Evolutionary conservation across 2,329 filamentous ascomycete species (phyloP).

Genomic region (Ceratocystis variospora): DNA sequence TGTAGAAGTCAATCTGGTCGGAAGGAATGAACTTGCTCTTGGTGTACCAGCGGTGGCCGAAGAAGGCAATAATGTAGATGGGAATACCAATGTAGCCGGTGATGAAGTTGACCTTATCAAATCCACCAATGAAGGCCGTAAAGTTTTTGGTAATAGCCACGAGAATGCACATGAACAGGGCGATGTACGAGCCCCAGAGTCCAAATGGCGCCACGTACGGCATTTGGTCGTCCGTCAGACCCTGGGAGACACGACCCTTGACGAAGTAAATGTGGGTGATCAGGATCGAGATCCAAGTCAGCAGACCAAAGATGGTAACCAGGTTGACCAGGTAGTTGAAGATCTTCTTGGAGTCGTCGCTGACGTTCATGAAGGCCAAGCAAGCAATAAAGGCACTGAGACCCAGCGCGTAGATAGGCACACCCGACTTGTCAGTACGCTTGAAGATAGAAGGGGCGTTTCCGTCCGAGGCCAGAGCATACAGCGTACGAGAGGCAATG

Average conservation of each 20-base stretch:
- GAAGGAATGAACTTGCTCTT: constrained; percentile 42
- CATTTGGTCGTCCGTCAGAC: constrained; percentile 39
- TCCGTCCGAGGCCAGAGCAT: constrained; percentile 57
- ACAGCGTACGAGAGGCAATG: constrained; percentile 58
- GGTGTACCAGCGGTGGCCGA: constrained; percentile 49
- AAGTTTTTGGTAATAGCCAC: constrained; percentile 77
- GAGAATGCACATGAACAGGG: constrained; percentile 55
- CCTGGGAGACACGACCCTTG: constrained; percentile 46
- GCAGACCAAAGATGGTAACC: constrained; percentile 50
- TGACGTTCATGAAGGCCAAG: constrained; percentile 55
- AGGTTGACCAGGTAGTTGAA: constrained; percentile 56
- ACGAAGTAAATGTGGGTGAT: constrained; percentile 55
- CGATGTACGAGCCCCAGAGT: constrained; percentile 51
- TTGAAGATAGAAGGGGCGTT: constrained; percentile 60
- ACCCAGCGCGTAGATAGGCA: constrained; percentile 52
- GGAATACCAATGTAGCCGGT: constrained; percentile 67
- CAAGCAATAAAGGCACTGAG: constrained; percentile 48
- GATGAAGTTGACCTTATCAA: constrained; percentile 52
- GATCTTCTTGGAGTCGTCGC: constrained; percentile 40
- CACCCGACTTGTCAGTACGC: constrained; percentile 55
- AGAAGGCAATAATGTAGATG: constrained; percentile 54
- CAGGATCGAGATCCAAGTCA: constrained; percentile 55
- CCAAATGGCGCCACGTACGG: constrained; percentile 60
- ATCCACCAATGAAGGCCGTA: constrained; percentile 48
- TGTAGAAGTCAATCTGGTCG: constrained; percentile 52